phyloP scores from a whole-genome alignment of 257 asterid genomes.

The Lycium ferocissimum region DNA sequence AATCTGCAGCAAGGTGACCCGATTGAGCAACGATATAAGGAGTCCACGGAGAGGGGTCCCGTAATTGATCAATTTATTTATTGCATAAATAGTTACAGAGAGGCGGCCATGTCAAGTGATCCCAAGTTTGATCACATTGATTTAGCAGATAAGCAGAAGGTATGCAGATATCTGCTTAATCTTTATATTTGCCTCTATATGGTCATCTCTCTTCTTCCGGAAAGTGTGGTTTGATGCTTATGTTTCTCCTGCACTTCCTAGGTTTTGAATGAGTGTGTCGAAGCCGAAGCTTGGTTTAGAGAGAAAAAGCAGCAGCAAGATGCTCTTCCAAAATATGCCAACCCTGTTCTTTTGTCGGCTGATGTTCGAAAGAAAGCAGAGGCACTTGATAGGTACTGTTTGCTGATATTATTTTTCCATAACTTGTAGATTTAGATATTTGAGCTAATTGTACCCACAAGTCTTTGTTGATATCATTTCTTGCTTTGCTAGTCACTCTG shows the following conservation, averaged over 20 bases:
- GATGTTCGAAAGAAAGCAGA: conserved; percentile 82
- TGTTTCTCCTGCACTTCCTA: conserved; percentile 34
- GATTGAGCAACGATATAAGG: conserved; percentile 84
- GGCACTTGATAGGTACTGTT: conserved; percentile 73
- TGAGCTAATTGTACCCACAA: background rate
- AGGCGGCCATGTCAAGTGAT: conserved; percentile 76
- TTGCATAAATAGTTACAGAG: conserved; percentile 82
- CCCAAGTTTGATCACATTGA: conserved; percentile 89
- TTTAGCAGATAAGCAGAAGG: conserved; percentile 80
- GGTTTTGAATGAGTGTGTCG: conserved; percentile 86
- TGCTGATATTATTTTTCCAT: background rate
- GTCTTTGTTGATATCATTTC: background rate
- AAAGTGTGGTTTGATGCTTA: background rate
- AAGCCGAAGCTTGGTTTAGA: conserved; percentile 90
- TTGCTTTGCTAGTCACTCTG: background rate
- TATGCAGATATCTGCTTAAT: conserved; percentile 23
- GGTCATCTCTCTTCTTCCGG: background rate
- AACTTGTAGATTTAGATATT: background rate
- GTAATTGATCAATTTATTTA: conserved; percentile 64
- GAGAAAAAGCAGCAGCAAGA: conserved; percentile 86
- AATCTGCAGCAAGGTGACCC: conserved; percentile 89
- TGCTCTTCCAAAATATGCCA: conserved; percentile 74
- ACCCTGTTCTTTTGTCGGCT: conserved; percentile 72
- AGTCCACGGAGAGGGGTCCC: conserved; percentile 75
- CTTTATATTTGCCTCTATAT: background rate